Conservation (phyloP, 495 filamentous ascomycete species). For the Parmelia sp. region DNA sequence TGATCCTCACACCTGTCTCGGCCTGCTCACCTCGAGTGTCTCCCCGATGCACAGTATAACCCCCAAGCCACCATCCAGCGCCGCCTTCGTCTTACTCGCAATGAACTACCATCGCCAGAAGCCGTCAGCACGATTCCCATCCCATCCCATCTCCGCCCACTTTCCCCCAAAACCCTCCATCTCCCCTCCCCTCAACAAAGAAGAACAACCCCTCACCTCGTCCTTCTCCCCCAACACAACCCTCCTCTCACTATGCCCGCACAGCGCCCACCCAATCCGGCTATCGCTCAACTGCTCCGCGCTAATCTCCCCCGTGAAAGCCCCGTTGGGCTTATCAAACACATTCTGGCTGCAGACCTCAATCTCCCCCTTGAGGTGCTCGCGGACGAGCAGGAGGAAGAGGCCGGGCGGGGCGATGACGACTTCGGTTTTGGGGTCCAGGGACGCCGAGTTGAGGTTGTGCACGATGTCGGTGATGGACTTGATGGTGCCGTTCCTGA, state of each 20-base stretch:
- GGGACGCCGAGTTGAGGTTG: constrained; percentile 72
- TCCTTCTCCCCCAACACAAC: constrained; percentile 80
- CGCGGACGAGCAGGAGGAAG: constrained; percentile 80
- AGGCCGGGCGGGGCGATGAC: constrained; percentile 86
- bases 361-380: constrained; percentile 61
- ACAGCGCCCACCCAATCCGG: constrained; percentile 79
- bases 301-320: constrained; percentile 94
- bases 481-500: constrained; percentile 85
- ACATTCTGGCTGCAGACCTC: constrained; percentile 91
- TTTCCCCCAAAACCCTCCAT: not conserved
- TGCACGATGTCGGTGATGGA: constrained; percentile 82
- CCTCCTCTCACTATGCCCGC: constrained; percentile 90
- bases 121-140: not conserved
- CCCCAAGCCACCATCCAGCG: constrained; percentile 74
- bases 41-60: constrained; percentile 98
- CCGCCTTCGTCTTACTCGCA: constrained; percentile 86
- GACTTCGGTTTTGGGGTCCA: constrained; percentile 72
- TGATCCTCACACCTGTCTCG: not conserved
- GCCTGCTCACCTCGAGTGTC: constrained; percentile 60
- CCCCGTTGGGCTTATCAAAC: constrained; percentile 92
- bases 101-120: constrained; percentile 49
- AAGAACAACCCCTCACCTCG: constrained; percentile 37
- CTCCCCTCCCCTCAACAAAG: not conserved
- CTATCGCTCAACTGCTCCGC: constrained; percentile 83
- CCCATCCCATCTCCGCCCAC: too few species aligned